Evolutionary conservation across 2,329 filamentous ascomycete species (phyloP).

Genomic region (Aspergillus uvarum): DNA sequence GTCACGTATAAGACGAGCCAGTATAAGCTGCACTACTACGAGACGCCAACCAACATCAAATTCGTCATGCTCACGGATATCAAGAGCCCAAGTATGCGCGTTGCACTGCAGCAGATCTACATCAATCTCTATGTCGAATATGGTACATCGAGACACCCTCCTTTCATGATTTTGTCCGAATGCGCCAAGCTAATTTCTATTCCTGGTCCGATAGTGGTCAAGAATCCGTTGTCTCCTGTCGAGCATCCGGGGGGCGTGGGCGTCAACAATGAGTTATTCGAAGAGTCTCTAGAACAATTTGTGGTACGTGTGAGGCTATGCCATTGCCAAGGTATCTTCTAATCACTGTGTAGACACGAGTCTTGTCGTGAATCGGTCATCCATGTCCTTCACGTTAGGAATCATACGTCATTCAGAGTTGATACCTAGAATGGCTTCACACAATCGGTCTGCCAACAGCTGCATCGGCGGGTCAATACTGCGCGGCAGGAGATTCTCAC

Average conservation of each 20-base stretch:
- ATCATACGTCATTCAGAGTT: neutral
- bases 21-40: conserved; percentile 99
- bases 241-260: conserved; percentile 63
- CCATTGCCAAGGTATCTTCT: conserved; percentile 20
- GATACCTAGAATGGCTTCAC: neutral
- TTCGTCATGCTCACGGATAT: conserved; percentile 96
- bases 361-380: conserved; percentile 27
- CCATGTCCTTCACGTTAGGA: neutral
- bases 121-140: conserved; percentile 98
- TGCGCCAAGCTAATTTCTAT: conserved; percentile 9
- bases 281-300: conserved; percentile 56
- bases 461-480: neutral
- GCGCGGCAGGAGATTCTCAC: neutral
- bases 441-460: neutral
- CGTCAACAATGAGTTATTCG: conserved; percentile 65
- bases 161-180: neutral
- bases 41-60: conserved; percentile 92
- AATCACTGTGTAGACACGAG: conserved; percentile 31
- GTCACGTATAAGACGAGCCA: conserved; percentile 89
- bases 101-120: conserved; percentile 96
- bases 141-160: conserved; percentile 49
- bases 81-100: conserved; percentile 82
- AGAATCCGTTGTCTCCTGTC: conserved; percentile 61
- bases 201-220: conserved; percentile 51
- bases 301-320: conserved; percentile 40